Evolutionary conservation across 2,329 filamentous ascomycete genomes (phyloP).

Genomic region (Colletotrichum plurivorum): DNA sequence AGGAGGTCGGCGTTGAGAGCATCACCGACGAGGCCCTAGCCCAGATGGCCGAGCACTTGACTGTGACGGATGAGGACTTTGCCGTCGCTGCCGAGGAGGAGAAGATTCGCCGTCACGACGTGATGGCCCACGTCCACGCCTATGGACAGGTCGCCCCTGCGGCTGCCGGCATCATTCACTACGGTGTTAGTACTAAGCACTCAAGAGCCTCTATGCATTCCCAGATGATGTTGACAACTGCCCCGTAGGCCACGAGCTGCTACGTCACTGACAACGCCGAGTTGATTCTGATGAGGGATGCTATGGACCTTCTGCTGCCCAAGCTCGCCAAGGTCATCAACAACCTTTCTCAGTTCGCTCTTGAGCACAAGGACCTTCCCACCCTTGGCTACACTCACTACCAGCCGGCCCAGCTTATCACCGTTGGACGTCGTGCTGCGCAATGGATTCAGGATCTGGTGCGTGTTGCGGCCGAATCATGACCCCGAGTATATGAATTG

Average conservation of each 20-base stretch:
- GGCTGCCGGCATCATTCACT: slow-evolving; percentile 88
- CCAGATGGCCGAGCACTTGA: slow-evolving; percentile 81
- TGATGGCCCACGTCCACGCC: slow-evolving; percentile 69
- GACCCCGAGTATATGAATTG: slow-evolving; percentile 75
- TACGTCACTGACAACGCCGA: slow-evolving; percentile 83
- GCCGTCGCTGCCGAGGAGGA: slow-evolving; percentile 82
- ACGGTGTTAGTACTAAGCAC: slow-evolving; percentile 44
- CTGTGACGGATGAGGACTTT: slow-evolving; percentile 85
- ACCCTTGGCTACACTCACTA: slow-evolving; percentile 84
- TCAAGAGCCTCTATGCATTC: no score
- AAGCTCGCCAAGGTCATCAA: slow-evolving; percentile 85
- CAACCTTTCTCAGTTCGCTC: slow-evolving; percentile 80
- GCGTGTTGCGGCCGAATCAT: neutral
- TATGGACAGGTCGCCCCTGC: slow-evolving; percentile 81
- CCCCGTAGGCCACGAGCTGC: slow-evolving; percentile 55
- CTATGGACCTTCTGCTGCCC: slow-evolving; percentile 80
- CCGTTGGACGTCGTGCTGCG: slow-evolving; percentile 11
- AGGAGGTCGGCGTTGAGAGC: slow-evolving; percentile 79
- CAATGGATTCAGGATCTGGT: slow-evolving; percentile 24
- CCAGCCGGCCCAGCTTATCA: slow-evolving; percentile 68
- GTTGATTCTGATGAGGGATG: slow-evolving; percentile 79
- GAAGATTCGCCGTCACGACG: slow-evolving; percentile 72
- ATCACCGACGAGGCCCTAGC: slow-evolving; percentile 83
- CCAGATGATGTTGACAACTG: no score
- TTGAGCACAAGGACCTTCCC: slow-evolving; percentile 71